Percentiles rank a stretch among this genome's conserved stretches.
These are phyloP conservation scores for Entamoeba histolytica DNA, from an alignment of 208 protist genomes.

Conservation along the genomic window DNA sequence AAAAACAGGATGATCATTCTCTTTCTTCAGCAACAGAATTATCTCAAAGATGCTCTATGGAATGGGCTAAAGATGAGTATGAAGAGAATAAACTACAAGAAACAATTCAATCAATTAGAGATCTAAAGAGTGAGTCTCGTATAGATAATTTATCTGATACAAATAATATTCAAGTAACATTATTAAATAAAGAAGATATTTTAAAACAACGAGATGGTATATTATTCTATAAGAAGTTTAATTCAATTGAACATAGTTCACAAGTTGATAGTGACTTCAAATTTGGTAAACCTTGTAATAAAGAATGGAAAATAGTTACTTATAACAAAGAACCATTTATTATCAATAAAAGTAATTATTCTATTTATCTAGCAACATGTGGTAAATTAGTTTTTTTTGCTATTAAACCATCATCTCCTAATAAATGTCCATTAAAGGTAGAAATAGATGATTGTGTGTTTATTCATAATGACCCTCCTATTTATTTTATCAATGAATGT, in stretches of 20 bases:
- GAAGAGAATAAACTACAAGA: neutral
- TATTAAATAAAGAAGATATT: neutral
- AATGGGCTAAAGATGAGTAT: too few relatives aligned
- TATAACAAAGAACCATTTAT: neutral
- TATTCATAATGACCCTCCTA: neutral
- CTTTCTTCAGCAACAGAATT: too few relatives aligned
- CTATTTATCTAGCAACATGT: neutral
- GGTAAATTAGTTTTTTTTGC: neutral
- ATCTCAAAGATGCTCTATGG: too few relatives aligned
- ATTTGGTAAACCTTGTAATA: neutral
- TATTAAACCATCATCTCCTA: neutral
- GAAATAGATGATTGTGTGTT: neutral
- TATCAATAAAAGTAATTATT: neutral
- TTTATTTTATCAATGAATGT: neutral
- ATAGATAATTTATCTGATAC: too few relatives aligned
- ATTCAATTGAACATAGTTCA: neutral
- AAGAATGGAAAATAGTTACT: neutral
- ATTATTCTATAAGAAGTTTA: neutral
- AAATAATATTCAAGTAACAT: too few relatives aligned
- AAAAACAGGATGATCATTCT: too few relatives aligned
- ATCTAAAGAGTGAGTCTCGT: too few relatives aligned
- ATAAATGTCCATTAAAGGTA: neutral
- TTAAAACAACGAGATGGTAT: neutral
- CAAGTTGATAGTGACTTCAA: neutral
- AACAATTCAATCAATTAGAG: neutral